Conservation (phyloP, 2,329 filamentous ascomycete genomes). For the Trichophyton rubrum region DNA sequence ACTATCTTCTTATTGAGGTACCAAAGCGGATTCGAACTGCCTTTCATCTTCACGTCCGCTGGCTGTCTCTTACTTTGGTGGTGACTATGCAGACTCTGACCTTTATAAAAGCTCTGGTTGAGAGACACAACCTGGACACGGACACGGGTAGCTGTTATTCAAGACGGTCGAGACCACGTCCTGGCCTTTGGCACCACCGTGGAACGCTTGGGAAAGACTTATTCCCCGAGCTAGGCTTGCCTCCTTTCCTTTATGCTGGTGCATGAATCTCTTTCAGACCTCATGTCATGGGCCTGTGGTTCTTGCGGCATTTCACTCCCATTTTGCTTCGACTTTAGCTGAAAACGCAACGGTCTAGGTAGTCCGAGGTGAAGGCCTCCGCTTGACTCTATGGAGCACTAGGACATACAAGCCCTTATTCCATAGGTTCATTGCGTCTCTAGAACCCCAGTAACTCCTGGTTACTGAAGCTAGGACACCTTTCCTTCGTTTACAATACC, state of each 20-base stretch:
- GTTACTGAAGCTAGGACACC: neutral
- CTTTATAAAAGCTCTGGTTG: neutral
- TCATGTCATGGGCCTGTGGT: neutral
- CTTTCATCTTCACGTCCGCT: neutral
- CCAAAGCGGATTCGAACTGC: neutral
- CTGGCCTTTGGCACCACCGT: neutral
- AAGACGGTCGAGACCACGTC: neutral
- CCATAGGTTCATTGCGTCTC: neutral
- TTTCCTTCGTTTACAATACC: neutral
- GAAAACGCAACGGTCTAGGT: neutral
- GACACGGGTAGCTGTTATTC: neutral
- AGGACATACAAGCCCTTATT: neutral
- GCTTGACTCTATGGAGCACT: neutral
- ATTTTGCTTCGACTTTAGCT: neutral
- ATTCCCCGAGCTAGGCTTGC: neutral
- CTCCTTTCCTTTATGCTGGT: neutral
- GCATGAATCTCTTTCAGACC: neutral
- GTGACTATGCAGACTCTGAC: neutral
- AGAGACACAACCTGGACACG: too few species aligned
- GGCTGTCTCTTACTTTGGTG: neutral
- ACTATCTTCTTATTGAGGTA: conserved; percentile 6
- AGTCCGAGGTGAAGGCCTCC: neutral
- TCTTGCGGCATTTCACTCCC: neutral
- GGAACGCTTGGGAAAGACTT: too few species aligned
- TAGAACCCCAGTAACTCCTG: neutral